Base-by-base conservation (phyloP, 768 basidiomycete species). In the Lactifluus echinatus region DNA sequence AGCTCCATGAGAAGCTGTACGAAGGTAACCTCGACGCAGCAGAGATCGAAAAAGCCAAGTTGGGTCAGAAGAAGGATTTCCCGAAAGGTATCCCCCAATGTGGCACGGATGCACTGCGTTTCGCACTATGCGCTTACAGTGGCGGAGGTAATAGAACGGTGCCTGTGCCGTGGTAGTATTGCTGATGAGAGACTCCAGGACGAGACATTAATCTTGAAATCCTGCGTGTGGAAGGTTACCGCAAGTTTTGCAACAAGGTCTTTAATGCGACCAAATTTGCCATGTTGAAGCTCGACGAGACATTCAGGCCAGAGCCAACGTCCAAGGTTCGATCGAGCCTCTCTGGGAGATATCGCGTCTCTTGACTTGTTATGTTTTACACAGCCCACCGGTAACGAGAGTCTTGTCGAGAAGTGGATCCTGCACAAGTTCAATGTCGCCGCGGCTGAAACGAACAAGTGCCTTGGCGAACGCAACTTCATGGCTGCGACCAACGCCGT, bases 211-310 rank as follows among this genome's bases (percentile, higher is more conserved):
- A 97, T 70, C 75, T 99, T 59, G 93, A 98, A 68, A 93, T 99
- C 64, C 72, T 92, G 61, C 85, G 93, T 51, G 93, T 98, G 31
- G 94, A 98, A 72, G 96, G 94, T 2, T 98, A 98, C 72, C 84
- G 96, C 71, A 98, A 98, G 72, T 99, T 99, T 77, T 98, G 96
- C 76, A 99, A 99, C 76, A 98, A 98, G 76, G 84, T 98, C 26
- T 98, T 95, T 79, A 99, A 99, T 68, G 96, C 96, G 1, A 97
- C 93, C 47, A 94, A 94, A 72, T 98, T 99, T 65, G 95, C 94
- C n/a, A 93, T 98, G 88, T 82, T 97, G 70, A 95, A 95, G 74
- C 76, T 99, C 31, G 93, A 93, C 55, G 83, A 83, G 39, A 71
- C 76, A 40, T 98, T 96, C 65, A 82, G 86, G 29, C 93, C 95